Evolutionary conservation across 75 land plant species (phyloP).

Genomic region (Sequoiadendron giganteum): DNA sequence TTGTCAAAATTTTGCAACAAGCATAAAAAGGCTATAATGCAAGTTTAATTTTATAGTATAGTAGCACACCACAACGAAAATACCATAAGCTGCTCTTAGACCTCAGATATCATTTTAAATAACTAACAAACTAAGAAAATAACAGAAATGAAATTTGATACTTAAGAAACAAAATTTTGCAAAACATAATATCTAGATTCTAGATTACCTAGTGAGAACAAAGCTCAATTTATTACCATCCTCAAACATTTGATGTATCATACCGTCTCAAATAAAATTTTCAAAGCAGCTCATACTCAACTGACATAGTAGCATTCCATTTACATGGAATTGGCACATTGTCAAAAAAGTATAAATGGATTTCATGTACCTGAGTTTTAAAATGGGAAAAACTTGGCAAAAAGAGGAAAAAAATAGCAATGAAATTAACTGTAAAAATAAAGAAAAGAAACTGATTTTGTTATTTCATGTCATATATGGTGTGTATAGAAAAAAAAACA

Average conservation of each 20-base stretch:
- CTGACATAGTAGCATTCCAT: too few species aligned
- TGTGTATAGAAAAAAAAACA: too few species aligned
- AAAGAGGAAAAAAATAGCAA: too few species aligned
- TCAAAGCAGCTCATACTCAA: background rate
- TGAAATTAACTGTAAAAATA: too few species aligned
- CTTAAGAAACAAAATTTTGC: background rate
- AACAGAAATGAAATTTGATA: background rate
- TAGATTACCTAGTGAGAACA: background rate
- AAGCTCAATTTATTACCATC: background rate
- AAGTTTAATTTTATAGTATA: background rate
- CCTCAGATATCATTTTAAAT: background rate
- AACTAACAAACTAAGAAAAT: background rate
- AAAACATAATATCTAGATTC: background rate
- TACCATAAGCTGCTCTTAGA: background rate
- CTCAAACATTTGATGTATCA: background rate
- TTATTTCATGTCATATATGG: too few species aligned
- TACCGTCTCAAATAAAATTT: background rate
- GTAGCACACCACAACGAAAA: background rate
- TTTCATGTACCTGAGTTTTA: too few species aligned
- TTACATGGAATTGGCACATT: too few species aligned
- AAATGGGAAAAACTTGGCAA: too few species aligned
- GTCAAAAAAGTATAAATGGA: too few species aligned
- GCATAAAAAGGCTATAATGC: background rate
- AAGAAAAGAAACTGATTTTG: too few species aligned
- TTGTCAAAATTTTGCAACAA: slow-evolving; percentile 6